A percentile compares a stretch with the other conserved stretches of the same genome.
These are phyloP conservation scores for Mycena alexandri DNA, from an alignment of 768 basidiomycete genomes.

Conservation along the genomic window DNA sequence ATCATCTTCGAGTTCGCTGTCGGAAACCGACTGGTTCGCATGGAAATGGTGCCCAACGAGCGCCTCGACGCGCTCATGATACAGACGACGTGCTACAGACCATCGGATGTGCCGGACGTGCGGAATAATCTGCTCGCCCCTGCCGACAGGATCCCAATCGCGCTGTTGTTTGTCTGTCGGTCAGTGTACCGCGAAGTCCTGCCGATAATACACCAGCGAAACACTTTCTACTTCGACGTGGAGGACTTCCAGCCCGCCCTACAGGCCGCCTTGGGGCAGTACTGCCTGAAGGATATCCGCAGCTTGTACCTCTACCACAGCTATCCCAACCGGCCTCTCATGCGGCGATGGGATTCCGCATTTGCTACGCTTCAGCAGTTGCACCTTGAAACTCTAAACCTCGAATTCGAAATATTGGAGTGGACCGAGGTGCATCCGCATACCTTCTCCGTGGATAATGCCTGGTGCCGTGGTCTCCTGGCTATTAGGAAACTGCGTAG, in stretches of 20 bases:
- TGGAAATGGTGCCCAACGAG: slow-evolving; percentile 1
- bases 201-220: slow-evolving; percentile 14
- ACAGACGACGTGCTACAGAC: slow-evolving; percentile 1
- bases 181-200: slow-evolving; percentile 12
- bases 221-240: slow-evolving; percentile 9
- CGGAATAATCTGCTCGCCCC: neutral
- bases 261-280: slow-evolving; percentile 9
- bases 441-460: neutral
- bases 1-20: slow-evolving; percentile 20
- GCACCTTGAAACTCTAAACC: neutral
- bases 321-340: neutral
- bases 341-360: slow-evolving; percentile 5
- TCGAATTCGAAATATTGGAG: slow-evolving; percentile 10
- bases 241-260: neutral
- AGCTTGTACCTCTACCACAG: slow-evolving; percentile 9
- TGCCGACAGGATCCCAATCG: slow-evolving; percentile 5
- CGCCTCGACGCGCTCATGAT: neutral
- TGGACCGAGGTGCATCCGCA: slow-evolving; percentile 4
- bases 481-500: slow-evolving; percentile 1
- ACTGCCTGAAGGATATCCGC: slow-evolving; percentile 13
- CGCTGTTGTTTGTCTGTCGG: slow-evolving; percentile 1
- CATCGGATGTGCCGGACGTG: neutral
- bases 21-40: slow-evolving; percentile 13
- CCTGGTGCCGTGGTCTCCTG: slow-evolving; percentile 14
- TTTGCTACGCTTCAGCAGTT: slow-evolving; percentile 7